Evolutionary conservation across 2,329 filamentous ascomycete genomes (phyloP), one percentile per base, ranked within the genome.

Genomic region (Trematosphaeria pertusa): DNA sequence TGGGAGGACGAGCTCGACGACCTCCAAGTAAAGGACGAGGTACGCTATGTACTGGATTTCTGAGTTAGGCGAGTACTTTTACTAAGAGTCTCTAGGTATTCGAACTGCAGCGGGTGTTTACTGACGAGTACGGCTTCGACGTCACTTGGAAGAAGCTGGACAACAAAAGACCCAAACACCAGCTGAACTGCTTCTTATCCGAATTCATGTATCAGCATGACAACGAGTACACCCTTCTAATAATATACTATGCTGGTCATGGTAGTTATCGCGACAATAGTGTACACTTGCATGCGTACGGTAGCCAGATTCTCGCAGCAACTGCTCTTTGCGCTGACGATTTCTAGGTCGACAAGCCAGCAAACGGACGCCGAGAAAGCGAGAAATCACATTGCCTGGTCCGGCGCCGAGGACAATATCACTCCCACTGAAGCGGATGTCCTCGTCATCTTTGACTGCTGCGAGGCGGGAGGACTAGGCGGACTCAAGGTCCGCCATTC

Each of bases 401-500:
- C 42, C 11, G 20, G 18, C 10, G 35, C 43, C 5, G 43, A 46
- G 20, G 21, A 26, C 28, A 32, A 30, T 18, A 32, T 46, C n/a
- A 33, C 22, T 20, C 12, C 11, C 11, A 6, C 26, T 4, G 5
- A 33, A 5, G 50, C 51, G 5, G 59, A 63, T 21, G 37, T 61
- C 3, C 46, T 63, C 5, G 41, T 50, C 15, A 59, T 63, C 11
- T 50, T 63, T 18, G 59, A 63, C 42, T 54, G 51, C 14, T 62
- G 58, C 42, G 50, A 42, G 19, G 56, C 59, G 8, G 48, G 54
- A 21, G 41, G 52, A 11, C 35, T 47, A 21, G 28, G 46, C 11
- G 45, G 45, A 7, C 4, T 22, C 8, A 40, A 36, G 15, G 37
- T 41, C 9, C 28, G 26, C 18, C n/a, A 15, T 10, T 40, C 33